These are phyloP conservation scores for Xylariales sp. DNA, from an alignment of 2,329 filamentous ascomycete genomes.

Conservation along the genomic window DNA sequence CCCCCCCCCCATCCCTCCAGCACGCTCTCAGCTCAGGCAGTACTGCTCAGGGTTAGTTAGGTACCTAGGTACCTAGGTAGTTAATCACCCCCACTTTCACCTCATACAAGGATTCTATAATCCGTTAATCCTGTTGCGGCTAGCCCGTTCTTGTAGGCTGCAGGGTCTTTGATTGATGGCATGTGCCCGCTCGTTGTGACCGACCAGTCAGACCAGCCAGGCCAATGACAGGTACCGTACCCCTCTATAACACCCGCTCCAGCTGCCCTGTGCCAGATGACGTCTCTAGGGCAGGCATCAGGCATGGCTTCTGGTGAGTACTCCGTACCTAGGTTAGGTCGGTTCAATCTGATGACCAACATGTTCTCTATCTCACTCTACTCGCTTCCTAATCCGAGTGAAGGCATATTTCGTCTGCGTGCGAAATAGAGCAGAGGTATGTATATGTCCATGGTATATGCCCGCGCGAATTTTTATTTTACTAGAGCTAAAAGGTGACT, in stretches of 20 bases:
- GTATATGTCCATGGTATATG: background rate
- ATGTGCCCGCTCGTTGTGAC: conserved; percentile 20
- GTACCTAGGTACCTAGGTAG: conserved; percentile 1
- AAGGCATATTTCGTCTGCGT: background rate
- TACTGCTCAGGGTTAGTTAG: too few relatives aligned
- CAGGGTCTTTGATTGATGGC: conserved; percentile 1
- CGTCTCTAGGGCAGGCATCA: conserved; percentile 6
- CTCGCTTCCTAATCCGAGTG: background rate
- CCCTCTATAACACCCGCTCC: conserved; percentile 12
- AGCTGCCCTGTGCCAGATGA: conserved; percentile 21
- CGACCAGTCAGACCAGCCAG: background rate
- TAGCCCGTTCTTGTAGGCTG: background rate
- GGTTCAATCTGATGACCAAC: conserved; percentile 14
- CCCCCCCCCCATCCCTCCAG: too few relatives aligned
- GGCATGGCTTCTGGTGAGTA: background rate
- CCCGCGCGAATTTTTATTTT: background rate
- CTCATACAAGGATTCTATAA: background rate
- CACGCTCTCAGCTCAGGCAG: too few relatives aligned
- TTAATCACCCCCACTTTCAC: background rate
- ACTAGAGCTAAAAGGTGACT: background rate
- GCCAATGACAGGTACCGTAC: background rate
- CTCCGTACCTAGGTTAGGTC: too few relatives aligned
- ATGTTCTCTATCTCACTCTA: background rate
- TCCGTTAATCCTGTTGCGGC: background rate
- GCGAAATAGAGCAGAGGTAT: background rate